Evolutionary conservation across 495 filamentous ascomycete genomes (phyloP).

Genomic region (Astrothelium subdiscretum): DNA sequence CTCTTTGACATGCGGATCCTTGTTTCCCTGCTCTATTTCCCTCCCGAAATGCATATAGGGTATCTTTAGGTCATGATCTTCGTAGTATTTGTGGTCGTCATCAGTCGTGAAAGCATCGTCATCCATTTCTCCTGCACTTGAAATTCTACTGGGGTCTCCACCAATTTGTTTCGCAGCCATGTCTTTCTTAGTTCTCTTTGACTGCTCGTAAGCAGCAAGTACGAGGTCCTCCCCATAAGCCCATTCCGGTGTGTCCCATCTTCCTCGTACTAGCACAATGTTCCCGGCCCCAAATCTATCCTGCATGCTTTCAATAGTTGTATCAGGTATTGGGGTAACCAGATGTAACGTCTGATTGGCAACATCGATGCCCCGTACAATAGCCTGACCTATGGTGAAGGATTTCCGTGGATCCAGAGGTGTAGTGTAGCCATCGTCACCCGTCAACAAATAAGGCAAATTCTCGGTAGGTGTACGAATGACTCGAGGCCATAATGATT

Average conservation of each 20-base stretch:
- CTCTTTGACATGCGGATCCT: too few relatives aligned
- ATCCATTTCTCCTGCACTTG: not conserved
- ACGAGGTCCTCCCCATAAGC: constrained; percentile 41
- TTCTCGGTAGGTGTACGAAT: constrained; percentile 10
- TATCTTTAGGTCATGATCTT: not conserved
- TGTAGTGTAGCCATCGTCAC: not conserved
- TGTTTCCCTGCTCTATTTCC: too few relatives aligned
- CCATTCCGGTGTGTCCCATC: constrained; percentile 48
- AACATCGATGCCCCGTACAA: constrained; percentile 44
- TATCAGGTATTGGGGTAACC: constrained; percentile 35
- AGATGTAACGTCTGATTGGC: constrained; percentile 36
- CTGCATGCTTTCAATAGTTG: constrained; percentile 5
- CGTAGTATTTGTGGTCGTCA: not conserved
- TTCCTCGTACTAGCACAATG: constrained; percentile 43
- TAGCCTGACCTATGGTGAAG: constrained; percentile 37
- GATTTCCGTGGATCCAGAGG: constrained; percentile 35
- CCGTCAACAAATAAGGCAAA: constrained; percentile 11
- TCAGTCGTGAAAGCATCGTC: not conserved
- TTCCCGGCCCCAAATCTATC: not conserved
- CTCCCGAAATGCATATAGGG: not conserved
- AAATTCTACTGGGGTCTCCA: not conserved
- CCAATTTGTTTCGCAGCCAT: not conserved
- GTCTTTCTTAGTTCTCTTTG: not conserved
- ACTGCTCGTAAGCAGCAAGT: not conserved
- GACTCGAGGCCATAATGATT: not conserved